Conservation (phyloP, 2,329 filamentous ascomycete species). For the Exophiala oligosperma region DNA sequence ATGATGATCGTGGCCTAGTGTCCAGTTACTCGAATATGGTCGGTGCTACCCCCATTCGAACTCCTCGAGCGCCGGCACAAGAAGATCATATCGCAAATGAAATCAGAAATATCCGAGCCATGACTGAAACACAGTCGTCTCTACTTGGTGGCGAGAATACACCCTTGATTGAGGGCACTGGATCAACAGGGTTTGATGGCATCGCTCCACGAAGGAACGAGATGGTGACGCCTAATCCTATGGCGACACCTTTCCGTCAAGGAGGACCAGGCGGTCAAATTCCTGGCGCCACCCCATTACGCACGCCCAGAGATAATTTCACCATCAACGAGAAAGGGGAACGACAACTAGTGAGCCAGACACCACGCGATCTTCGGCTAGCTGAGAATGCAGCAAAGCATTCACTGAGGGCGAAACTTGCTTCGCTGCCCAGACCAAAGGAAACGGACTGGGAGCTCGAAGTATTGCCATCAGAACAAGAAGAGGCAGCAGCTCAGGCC, state of each 20-base stretch:
- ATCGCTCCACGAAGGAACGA: conserved; percentile 77
- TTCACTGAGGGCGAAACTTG: conserved; percentile 64
- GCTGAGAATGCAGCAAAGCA: conserved; percentile 68
- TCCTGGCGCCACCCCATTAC: conserved; percentile 77
- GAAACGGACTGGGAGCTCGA: conserved; percentile 94
- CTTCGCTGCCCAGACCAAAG: conserved; percentile 85
- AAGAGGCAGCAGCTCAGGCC: conserved; percentile 58
- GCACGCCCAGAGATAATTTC: conserved; percentile 85
- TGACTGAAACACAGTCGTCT: conserved; percentile 92
- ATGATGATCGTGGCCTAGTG: conserved; percentile 80
- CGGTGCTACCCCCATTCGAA: conserved; percentile 82
- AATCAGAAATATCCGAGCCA: conserved; percentile 85
- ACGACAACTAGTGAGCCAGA: conserved; percentile 69
- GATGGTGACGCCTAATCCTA: conserved; percentile 88
- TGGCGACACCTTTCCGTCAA: conserved; percentile 82
- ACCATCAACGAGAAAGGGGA: conserved; percentile 73
- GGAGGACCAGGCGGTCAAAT: conserved; percentile 61
- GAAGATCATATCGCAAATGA: conserved; percentile 97
- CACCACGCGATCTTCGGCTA: conserved; percentile 72
- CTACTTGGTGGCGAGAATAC: conserved; percentile 93
- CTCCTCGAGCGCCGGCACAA: conserved; percentile 84
- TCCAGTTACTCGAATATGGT: conserved; percentile 84
- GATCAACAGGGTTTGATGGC: conserved; percentile 85
- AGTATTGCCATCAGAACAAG: conserved; percentile 72
- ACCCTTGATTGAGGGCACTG: conserved; percentile 75